Base-by-base conservation (phyloP, 345 rosid genomes). In the Acer campestre region DNA sequence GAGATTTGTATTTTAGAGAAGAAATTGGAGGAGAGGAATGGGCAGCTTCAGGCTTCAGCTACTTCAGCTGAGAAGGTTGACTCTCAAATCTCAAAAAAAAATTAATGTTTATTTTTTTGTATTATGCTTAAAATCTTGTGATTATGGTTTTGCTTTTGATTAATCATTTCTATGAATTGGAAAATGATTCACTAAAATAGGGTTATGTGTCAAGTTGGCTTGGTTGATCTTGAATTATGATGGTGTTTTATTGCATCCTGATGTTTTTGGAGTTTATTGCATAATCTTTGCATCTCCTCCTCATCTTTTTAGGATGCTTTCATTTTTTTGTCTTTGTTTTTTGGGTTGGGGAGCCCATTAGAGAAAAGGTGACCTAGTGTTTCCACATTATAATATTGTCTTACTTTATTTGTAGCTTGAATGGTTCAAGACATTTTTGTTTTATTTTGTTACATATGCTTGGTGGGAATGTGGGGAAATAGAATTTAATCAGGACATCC, bases 61-160 rank as follows among this genome's bases (percentile, higher is more conserved):
- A 83, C 91, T 79, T 73, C 87, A 73, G 83, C 94, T 61, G 97
- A 90, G 76, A 89, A 95, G 98, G 98, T 92, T 78, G 51, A 51
- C 49, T 59, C 48, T 46, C n/a, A 67, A 44, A 72, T 25, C 25
- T 25, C 25, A n/a, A n/a, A n/a, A n/a, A n/a, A n/a, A n/a, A n/a
- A n/a, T n/a, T n/a, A n/a, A n/a, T n/a, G n/a, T n/a, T n/a, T n/a
- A 62, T 56, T 7, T 44, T 58, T 35, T 69, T 68, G 56, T 23
- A 64, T 18, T 78, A 56, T 59, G 10, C 40, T 5, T 20, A 25
- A 27, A 66, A 59, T 56, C 48, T 59, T 22, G 11, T 46, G 31
- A 44, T 51, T 70, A 18, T 62, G 73, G 55, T 38, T 77, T 9
- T 11, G 42, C 46, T 13, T 73, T 71, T 53, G 62, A 13, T 70